phyloP scores from a whole-genome alignment of 768 basidiomycete species.

The Kwoniella bestiolae region DNA sequence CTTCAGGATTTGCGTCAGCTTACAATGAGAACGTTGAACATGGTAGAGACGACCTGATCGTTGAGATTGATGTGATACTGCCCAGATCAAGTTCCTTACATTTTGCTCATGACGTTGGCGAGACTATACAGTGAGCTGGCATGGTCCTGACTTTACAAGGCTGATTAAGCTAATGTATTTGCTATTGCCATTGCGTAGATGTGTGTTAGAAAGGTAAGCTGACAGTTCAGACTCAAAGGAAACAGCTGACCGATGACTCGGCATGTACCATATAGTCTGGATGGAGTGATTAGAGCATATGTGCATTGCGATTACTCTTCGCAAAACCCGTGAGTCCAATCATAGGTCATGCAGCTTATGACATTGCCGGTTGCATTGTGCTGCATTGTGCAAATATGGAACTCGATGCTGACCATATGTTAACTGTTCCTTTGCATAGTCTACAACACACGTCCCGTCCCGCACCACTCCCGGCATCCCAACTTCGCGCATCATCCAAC shows the following conservation, averaged over 20 bases:
- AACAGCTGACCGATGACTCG: neutral
- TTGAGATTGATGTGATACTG: constrained; percentile 54
- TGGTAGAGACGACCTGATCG: constrained; percentile 40
- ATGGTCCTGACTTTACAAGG: too few species aligned
- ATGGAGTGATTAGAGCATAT: constrained; percentile 56
- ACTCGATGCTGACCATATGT: too few species aligned
- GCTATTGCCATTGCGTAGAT: constrained; percentile 26
- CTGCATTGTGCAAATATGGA: too few species aligned
- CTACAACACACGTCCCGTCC: constrained; percentile 33
- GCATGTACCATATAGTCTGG: constrained; percentile 43
- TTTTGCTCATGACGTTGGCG: constrained; percentile 58
- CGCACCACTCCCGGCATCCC: constrained; percentile 6
- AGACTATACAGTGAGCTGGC: constrained; percentile 54
- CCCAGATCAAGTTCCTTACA: constrained; percentile 45
- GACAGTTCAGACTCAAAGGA: neutral
- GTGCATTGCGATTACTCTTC: constrained; percentile 54
- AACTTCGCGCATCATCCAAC: constrained; percentile 9
- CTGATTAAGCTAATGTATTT: too few species aligned
- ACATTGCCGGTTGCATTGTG: too few species aligned
- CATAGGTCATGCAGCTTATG: too few species aligned
- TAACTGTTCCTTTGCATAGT: neutral
- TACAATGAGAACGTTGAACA: too few species aligned
- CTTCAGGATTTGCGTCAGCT: too few species aligned
- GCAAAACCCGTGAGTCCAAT: constrained; percentile 37
- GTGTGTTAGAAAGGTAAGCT: constrained; percentile 40